phyloP scores from a whole-genome alignment of 805 yeast genomes.

The Teunomyces cretensis region DNA sequence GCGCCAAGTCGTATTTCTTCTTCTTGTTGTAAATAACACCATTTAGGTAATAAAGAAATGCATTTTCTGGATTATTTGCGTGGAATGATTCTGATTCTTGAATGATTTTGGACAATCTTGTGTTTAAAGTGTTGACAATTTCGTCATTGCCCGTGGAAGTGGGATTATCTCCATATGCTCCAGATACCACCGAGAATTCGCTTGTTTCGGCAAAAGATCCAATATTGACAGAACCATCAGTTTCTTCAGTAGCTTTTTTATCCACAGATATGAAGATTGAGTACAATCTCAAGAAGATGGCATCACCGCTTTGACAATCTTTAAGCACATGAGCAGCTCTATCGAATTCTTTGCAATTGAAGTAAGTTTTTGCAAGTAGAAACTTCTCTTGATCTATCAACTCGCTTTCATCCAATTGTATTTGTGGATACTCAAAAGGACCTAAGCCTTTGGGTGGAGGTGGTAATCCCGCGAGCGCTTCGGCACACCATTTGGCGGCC shows the following conservation, averaged over 20 bases:
- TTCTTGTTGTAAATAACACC: conserved; percentile 69
- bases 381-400: conserved; percentile 41
- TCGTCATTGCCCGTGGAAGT: conserved; percentile 8
- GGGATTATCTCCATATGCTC: conserved; percentile 2
- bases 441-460: conserved; percentile 4
- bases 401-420: neutral
- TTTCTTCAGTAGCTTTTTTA: conserved; percentile 65
- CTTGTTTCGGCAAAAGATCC: conserved; percentile 16
- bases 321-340: conserved; percentile 64
- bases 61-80: conserved; percentile 28
- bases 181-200: conserved; percentile 18
- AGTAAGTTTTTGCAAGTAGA: conserved; percentile 66
- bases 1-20: conserved; percentile 61
- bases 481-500: conserved; percentile 82
- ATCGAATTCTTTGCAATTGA: conserved; percentile 82
- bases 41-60: conserved; percentile 68
- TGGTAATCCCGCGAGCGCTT: conserved; percentile 67
- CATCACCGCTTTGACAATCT: conserved; percentile 49
- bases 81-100: conserved; percentile 40
- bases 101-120: conserved; percentile 32
- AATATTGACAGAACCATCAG: conserved; percentile 61
- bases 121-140: conserved; percentile 21
- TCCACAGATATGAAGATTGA: conserved; percentile 76
- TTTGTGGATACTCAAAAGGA: conserved; percentile 7
- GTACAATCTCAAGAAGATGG: conserved; percentile 65